These are phyloP conservation scores for Acanthamoeba royreba DNA, from an alignment of 208 protist species.

Conservation along the genomic window DNA sequence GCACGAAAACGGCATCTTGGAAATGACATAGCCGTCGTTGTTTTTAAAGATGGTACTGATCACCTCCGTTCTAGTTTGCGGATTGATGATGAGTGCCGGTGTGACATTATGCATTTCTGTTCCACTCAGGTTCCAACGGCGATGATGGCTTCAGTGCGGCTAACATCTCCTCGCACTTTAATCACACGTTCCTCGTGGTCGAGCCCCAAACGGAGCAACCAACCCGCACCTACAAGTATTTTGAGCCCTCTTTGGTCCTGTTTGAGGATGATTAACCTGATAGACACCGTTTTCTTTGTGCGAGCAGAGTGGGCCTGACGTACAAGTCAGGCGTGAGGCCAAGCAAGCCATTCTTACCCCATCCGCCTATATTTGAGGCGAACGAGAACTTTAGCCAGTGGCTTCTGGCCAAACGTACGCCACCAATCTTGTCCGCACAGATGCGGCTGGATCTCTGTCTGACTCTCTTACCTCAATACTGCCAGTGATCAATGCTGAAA, in stretches of 20 bases:
- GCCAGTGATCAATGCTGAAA: background rate
- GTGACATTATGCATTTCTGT: background rate
- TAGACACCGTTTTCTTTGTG: background rate
- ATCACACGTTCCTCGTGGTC: conserved; percentile 51
- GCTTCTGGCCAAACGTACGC: conserved; percentile 54
- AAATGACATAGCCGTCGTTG: conserved; percentile 59
- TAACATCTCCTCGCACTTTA: conserved; percentile 65
- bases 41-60: conserved; percentile 57
- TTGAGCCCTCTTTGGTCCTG: background rate
- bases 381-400: conserved; percentile 13
- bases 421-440: background rate
- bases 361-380: background rate
- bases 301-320: background rate
- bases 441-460: background rate
- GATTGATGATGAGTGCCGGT: background rate
- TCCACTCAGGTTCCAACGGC: background rate
- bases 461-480: background rate
- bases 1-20: conserved; percentile 64
- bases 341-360: conserved; percentile 28
- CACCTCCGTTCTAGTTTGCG: background rate
- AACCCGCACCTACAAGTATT: background rate
- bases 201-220: background rate
- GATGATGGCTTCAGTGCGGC: conserved; percentile 46
- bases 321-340: background rate
- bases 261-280: background rate